Conservation (phyloP, 2,329 filamentous ascomycete species). For the Claviceps sp. region DNA sequence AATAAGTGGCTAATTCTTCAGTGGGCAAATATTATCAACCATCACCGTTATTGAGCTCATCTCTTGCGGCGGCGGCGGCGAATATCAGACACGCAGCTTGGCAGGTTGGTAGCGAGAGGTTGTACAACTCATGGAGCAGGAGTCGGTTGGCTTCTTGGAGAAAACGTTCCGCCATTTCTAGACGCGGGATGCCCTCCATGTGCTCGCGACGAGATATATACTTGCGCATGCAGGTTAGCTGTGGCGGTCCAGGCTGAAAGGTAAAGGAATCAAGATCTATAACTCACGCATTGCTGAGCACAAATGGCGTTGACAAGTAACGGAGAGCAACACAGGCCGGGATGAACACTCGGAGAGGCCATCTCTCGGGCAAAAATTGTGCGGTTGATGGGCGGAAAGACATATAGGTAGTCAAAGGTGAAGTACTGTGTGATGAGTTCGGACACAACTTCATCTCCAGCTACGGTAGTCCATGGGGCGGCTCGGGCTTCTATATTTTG, state of each 20-base stretch:
- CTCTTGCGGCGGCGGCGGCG: constrained; percentile 2
- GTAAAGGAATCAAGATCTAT: not conserved
- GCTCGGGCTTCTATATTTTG: not conserved
- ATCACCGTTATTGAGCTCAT: not conserved
- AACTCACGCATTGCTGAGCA: constrained; percentile 5
- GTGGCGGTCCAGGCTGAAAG: not conserved
- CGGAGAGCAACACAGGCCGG: constrained; percentile 1
- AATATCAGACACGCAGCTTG: constrained; percentile 4
- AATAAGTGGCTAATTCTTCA: not conserved
- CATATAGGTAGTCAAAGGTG: constrained; percentile 5
- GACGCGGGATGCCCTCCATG: not conserved
- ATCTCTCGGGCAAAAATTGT: not conserved
- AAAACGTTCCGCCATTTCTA: constrained; percentile 3
- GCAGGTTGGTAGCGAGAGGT: not conserved
- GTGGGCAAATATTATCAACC: not conserved
- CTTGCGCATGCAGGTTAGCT: not conserved
- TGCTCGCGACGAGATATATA: constrained; percentile 1
- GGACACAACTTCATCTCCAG: not conserved
- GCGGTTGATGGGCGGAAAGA: constrained; percentile 3
- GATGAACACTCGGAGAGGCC: not conserved
- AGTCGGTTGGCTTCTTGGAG: constrained; percentile 2
- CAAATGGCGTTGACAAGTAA: constrained; percentile 5
- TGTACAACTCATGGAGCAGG: not conserved
- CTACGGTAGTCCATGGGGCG: constrained; percentile 2
- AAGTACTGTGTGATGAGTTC: constrained; percentile 6